Conservation (phyloP, 1,284 basidiomycete genomes). For the Stereum hirsutum region DNA sequence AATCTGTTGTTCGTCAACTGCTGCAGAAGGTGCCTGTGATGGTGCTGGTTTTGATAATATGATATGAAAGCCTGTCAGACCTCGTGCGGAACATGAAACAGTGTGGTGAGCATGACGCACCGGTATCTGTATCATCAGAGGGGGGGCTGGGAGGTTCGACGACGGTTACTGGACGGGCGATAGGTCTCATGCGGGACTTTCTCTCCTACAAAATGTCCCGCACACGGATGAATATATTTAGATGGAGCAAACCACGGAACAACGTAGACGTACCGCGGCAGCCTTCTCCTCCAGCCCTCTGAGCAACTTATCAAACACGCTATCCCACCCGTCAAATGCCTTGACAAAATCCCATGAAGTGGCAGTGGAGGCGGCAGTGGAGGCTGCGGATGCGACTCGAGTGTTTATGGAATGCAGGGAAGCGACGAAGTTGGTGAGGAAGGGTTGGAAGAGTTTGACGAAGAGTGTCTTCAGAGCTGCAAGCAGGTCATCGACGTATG, state of each 20-base stretch:
- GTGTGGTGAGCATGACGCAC: constrained; percentile 22
- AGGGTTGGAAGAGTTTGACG: constrained; percentile 77
- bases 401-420: constrained; percentile 60
- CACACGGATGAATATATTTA: too few relatives aligned
- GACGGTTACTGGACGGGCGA: constrained; percentile 28
- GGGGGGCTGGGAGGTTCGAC: constrained; percentile 37
- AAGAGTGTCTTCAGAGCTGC: constrained; percentile 76
- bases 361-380: constrained; percentile 24
- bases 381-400: constrained; percentile 26
- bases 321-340: constrained; percentile 78
- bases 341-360: constrained; percentile 59
- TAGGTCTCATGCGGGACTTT: constrained; percentile 47
- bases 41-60: constrained; percentile 35
- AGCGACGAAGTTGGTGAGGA: constrained; percentile 73
- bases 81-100: too few relatives aligned
- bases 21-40: constrained; percentile 41
- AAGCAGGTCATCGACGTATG: constrained; percentile 89
- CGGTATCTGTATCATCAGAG: constrained; percentile 50
- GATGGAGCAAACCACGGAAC: too few relatives aligned
- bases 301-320: constrained; percentile 70
- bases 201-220: constrained; percentile 63
- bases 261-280: constrained; percentile 44
- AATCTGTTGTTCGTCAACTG: constrained; percentile 83
- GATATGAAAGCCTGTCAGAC: too few relatives aligned
- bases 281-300: constrained; percentile 71